Evolutionary conservation across 108 stramenopile genomes (phyloP), one percentile per base, ranked within the genome.

Genomic region (Heterococcus sp.): DNA sequence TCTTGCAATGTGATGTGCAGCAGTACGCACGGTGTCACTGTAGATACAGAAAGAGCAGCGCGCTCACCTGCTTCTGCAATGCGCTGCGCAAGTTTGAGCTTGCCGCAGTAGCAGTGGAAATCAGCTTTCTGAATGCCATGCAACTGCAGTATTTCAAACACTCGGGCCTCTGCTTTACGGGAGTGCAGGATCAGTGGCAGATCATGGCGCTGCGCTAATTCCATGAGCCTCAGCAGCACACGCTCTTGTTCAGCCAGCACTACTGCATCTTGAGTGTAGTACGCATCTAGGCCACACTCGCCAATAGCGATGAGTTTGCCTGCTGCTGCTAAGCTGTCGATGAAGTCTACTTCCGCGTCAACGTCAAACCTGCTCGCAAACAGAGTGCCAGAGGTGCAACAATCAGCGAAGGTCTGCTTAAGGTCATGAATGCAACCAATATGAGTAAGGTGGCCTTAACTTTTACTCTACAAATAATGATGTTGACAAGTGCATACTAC

Each of bases 41-140:
- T 26, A 26, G 26, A 63, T 26, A 21, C 58, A 63, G 26, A 21
- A 63, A 63, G 26, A 63, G 26, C 21, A 63, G 21, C 58, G 21
- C 58, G 21, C 26, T 68, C 11, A 68, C 67, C 67, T 29, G 74
- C 74, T 58, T 84, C 75, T 0, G 75, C 83, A 4, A 84, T 84
- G 38, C 69, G 32, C 63, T 70, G 11, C n/a, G 31, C 83, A 26
- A 84, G 66, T 27, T 84, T 84, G 1, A 37, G 38, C 37, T 84
- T 84, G 5, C 83, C 83, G 26, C 75, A 1, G 69, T 68, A 84
- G 75, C 83, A 84, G 31, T 84, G 83, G 35, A 84, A 84, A 38
- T 71, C 69, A 27, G 83, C 83, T 32, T 77, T 76, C 3, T 4
- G 8, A 1, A 84, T 68, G n/a, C 35, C 33, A 46, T 75, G 35